Base-by-base conservation (phyloP, 1,284 basidiomycete species). In the Rhodotorula mucilaginosa region DNA sequence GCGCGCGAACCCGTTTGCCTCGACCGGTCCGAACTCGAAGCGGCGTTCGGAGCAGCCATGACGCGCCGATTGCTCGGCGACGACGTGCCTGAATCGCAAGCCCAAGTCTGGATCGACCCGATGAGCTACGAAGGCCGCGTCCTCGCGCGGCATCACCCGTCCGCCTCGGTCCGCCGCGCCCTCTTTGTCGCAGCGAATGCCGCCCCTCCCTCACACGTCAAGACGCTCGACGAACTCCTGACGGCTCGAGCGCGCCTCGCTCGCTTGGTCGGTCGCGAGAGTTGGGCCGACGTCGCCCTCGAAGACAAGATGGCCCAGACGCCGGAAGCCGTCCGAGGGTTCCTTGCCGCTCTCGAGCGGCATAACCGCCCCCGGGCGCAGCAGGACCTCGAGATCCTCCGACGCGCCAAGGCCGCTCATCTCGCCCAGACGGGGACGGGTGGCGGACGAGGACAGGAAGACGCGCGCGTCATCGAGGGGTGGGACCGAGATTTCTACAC, bases 281-380 rank as follows among this genome's bases (percentile, higher is more conserved):
- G 89, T 74, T 97, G 87, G 83, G 91, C 88, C 0, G 87, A 91
- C 71, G 90, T 96, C 85, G 87, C 89, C 1, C 84, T 97, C 12
- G 86, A 87, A 46, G 93, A 97, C 81, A 97, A 96, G 83, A 97
- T 97, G 94, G 93, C 93, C 7, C 92, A 90, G 81, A 90, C 87
- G 56, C 93, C 76, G 90, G 91, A 89, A 75, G 93, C 96, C 80
- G 93, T 97, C 34, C 84, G 84, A 70, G 87, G 88, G 49, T 97
- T 97, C 81, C 84, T 97, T 68, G 85, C 88, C 67, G 88, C 91
- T 16, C 83, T 94, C 60, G 85, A 92, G 77, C 84, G 87, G 60
- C 88, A 91, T 78, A 93, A 92, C 46, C 84, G 85, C 58, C 89
- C 91, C 0, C 85, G 88, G 73, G 93, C 93, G 8, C 83, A 85